Conservation (phyloP, 2,329 filamentous ascomycete genomes). For the Sporothrix pallida region DNA sequence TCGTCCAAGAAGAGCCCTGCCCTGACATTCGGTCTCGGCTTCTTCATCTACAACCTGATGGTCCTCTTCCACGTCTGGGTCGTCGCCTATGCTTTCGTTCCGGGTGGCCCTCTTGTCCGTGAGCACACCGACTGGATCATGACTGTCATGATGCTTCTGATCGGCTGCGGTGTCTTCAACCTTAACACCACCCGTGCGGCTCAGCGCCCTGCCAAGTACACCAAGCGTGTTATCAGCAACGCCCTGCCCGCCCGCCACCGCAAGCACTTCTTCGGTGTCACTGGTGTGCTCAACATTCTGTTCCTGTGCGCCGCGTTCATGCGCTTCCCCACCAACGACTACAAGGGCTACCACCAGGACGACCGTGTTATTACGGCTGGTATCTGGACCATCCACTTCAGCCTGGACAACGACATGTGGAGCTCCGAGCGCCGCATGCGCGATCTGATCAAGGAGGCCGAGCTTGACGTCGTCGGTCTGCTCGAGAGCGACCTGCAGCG, state of each 20-base stretch:
- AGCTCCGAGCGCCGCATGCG: slow-evolving; percentile 93
- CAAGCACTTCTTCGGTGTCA: slow-evolving; percentile 61
- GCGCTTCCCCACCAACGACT: slow-evolving; percentile 91
- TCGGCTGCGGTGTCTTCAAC: slow-evolving; percentile 85
- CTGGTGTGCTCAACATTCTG: slow-evolving; percentile 78
- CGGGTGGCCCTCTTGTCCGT: slow-evolving; percentile 87
- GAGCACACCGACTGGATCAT: slow-evolving; percentile 98
- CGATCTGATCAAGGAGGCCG: slow-evolving; percentile 88
- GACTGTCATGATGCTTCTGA: slow-evolving; percentile 79
- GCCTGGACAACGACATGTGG: slow-evolving; percentile 98
- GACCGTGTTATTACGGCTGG: slow-evolving; percentile 89
- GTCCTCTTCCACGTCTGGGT: slow-evolving; percentile 99
- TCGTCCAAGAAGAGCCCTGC: slow-evolving; percentile 79
- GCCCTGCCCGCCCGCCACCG: slow-evolving; percentile 49
- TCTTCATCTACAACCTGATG: slow-evolving; percentile 89
- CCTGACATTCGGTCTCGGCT: slow-evolving; percentile 83
- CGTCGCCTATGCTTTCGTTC: slow-evolving; percentile 96
- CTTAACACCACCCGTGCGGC: slow-evolving; percentile 53
- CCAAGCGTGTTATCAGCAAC: slow-evolving; percentile 43
- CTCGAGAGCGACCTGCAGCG: slow-evolving; percentile 92
- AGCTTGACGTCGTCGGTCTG: slow-evolving; percentile 95
- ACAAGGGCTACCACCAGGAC: slow-evolving; percentile 85
- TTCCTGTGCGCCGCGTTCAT: slow-evolving; percentile 82
- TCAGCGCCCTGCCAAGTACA: slow-evolving; percentile 50
- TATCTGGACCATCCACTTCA: slow-evolving; percentile 99